Evolutionary conservation across 2,329 filamentous ascomycete species (phyloP), one percentile per base, ranked within the genome.

Genomic region (Aureobasidium melanogenum): DNA sequence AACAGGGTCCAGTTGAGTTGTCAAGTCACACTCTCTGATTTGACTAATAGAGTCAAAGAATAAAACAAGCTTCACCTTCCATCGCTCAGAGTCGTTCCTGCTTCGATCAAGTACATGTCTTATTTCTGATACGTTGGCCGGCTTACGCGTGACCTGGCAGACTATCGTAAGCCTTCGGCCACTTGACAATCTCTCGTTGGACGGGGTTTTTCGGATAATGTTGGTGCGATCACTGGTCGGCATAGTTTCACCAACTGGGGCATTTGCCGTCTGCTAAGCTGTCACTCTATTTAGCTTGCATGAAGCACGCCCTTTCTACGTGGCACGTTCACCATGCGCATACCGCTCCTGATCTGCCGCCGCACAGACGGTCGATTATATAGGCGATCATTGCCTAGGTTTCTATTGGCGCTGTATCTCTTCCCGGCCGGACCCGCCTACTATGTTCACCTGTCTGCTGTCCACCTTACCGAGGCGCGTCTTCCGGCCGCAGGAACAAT

Each of bases 271-370:
- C 26, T 19, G 26, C 32, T 38, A 17, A 28, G 17, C 10, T 43
- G 52, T 56, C 52, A 43, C 47, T 24, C 30, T 57, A 47, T 57
- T 57, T 46, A 47, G 30, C 54, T 34, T 59, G 56, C 56, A 59
- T 39, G 47, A 44, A 60, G 48, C 41, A 38, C 58, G 24, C 38
- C 15, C 24, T 44, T 48, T 52, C 28, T 43, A 60, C 58, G 58
- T 60, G 58, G 58, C 58, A 60, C 58, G 36, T 54, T 30, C 58
- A 44, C 6, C 38, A 47, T 59, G 34, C 44, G 30, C 56, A 48
- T 59, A 59, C 56, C 56, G 56, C 56, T 59, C 60, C 30, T 61
- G 47, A 61, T 54, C 47, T 48, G 19, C 56, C 36, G 22, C 30
- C 43, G 56, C 56, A 59, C 56, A 50, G 56, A 59, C 56, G 12